phyloP scores from a whole-genome alignment of 305 asterid species.

The Petunia hybrid region DNA sequence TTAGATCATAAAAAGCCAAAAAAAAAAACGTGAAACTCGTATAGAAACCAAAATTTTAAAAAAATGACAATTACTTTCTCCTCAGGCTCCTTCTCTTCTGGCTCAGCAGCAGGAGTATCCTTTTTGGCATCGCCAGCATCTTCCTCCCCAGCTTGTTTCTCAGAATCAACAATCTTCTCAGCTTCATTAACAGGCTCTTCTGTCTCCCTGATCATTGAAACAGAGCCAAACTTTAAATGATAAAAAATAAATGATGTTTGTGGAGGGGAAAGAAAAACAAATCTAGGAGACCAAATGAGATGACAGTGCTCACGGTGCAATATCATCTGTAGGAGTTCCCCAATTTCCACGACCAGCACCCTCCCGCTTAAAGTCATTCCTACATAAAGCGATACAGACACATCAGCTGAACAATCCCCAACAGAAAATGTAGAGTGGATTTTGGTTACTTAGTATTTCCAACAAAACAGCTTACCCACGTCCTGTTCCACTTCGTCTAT shows the following conservation, averaged over 20 bases:
- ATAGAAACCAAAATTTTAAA: neutral
- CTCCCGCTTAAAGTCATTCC: constrained; percentile 69
- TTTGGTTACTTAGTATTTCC: neutral
- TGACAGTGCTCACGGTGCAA: constrained; percentile 52
- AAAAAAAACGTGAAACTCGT: neutral
- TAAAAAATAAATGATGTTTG: neutral
- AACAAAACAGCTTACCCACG: constrained; percentile 55
- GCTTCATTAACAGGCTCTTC: constrained; percentile 54
- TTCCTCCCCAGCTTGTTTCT: constrained; percentile 55
- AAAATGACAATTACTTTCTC: constrained; percentile 54
- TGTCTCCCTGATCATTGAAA: constrained; percentile 49
- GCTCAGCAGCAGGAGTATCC: constrained; percentile 53
- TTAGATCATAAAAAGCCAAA: neutral
- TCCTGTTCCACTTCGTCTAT: constrained; percentile 74
- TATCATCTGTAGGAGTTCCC: constrained; percentile 68
- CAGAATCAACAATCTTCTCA: constrained; percentile 59
- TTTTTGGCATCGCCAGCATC: constrained; percentile 53
- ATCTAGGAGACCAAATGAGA: neutral
- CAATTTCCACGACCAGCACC: constrained; percentile 81
- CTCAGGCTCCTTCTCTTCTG: constrained; percentile 66
- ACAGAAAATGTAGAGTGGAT: neutral
- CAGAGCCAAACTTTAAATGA: neutral
- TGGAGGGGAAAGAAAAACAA: constrained; percentile 1
- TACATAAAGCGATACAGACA: constrained; percentile 26
- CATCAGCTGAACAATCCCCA: neutral